Base-by-base conservation (phyloP, 495 filamentous ascomycete species). In the Penicillium flavigenum region DNA sequence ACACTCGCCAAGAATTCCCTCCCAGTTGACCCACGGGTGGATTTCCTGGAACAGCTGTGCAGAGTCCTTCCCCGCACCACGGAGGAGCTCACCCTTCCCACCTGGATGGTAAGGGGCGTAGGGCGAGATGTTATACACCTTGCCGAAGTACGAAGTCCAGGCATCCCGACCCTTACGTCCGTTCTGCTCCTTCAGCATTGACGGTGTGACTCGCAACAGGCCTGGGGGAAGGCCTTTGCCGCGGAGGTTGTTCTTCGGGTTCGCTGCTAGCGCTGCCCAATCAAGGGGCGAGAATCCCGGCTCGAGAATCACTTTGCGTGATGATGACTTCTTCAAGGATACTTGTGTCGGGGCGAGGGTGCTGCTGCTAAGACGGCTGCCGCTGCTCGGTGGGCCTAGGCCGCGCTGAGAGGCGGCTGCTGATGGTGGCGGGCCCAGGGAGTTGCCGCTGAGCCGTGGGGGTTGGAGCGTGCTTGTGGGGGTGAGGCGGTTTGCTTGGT, bases 11-110 rank as follows among this genome's bases (percentile, higher is more conserved):
- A 98, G 72, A 83, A 98, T 96, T 4, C 87, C 89, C 76, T 98
- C 95, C 79, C 90, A 96, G 64, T 96, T 98, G 10, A 98, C 93
- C 94, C 95, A 98, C 17, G 93, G 91, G 78, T 98, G 94, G 22
- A 92, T 82, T 76, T 96, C 91, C 59, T 87, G 85, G 71, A 98
- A 98, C 65, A 98, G 63, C 75, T 85, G 86, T 36, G 85, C 90
- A 14, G 74, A 78, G 47, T 82, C 79, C 68, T 75, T 80, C 17
- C 90, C 94, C 2, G 92, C 93, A 16, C 81, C 87, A 22, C 88
- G 80, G 70, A 96, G 77, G 63, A 98, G 65, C 76, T 98, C 91
- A 4, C 85, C 87, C 74, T 88, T 90, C 4, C 94, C 94, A 34
- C 94, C 94, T 0, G 94, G 94, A 65, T 98, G 94, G 67, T 91